phyloP scores from a whole-genome alignment of 2,329 filamentous ascomycete genomes.

The Davidsoniella virescens region DNA sequence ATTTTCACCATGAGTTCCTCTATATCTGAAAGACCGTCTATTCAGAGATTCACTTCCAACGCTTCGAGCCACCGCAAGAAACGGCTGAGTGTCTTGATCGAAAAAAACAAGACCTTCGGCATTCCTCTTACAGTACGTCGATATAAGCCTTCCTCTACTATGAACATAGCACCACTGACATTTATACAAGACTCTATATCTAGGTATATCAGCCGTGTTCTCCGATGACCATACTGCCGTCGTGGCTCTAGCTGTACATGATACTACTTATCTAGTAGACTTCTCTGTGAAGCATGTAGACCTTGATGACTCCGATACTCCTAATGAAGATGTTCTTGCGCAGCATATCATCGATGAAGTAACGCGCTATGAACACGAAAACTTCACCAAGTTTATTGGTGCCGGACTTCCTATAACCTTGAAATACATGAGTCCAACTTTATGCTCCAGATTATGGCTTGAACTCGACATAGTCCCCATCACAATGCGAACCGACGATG shows the following conservation, averaged over 20 bases:
- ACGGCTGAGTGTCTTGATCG: conserved; percentile 29
- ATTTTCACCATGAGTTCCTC: neutral
- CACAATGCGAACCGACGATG: conserved; percentile 36
- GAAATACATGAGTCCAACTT: conserved; percentile 41
- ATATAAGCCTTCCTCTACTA: neutral
- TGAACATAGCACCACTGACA: neutral
- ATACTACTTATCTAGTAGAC: conserved; percentile 59
- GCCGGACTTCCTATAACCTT: conserved; percentile 49
- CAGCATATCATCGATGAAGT: conserved; percentile 44
- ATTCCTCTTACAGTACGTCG: conserved; percentile 30
- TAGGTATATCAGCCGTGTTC: conserved; percentile 43
- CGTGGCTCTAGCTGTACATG: conserved; percentile 54
- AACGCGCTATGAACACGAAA: conserved; percentile 42
- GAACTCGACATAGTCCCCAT: conserved; percentile 64
- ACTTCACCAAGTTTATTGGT: conserved; percentile 60
- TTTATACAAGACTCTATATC: conserved; percentile 35
- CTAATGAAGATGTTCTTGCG: conserved; percentile 32
- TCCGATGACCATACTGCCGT: conserved; percentile 35
- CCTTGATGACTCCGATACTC: conserved; percentile 24
- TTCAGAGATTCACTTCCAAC: conserved; percentile 28
- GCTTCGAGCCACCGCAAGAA: conserved; percentile 30
- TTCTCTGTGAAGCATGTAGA: conserved; percentile 47
- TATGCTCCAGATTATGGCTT: conserved; percentile 58
- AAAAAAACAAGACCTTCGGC: conserved; percentile 28
- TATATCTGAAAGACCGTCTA: neutral